Evolutionary conservation across 495 filamentous ascomycete genomes (phyloP), one percentile per base, ranked within the genome.

Genomic region (Polyplosphaeria fusca): DNA sequence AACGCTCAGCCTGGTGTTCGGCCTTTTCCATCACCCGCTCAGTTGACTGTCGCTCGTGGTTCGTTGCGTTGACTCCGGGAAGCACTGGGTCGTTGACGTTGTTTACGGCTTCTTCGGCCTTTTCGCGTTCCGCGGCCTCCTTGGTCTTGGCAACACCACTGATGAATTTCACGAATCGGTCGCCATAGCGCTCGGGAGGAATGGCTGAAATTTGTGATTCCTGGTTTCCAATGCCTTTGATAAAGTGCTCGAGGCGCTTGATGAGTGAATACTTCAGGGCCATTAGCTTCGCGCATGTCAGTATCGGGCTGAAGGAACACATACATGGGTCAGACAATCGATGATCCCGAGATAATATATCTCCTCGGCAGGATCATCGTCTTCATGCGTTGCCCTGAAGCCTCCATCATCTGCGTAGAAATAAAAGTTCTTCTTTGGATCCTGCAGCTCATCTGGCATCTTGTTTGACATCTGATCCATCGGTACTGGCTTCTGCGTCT

Each of bases 271-370:
- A 96, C 87, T 92, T 53, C 72, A 22, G 27, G 12, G 30, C n/a
- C 5, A 20, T 42, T 42, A 42, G 39, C 7, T 35, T 7, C 20
- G 19, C 19, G 19, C 39, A 9, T 19, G 5, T 42, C 39, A 7
- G 39, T 11, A 13, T 7, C 30, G 7, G 30, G 58, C 16, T 1
- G 14, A 65, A 60, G 37, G 64, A 35, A 45, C 56, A 59, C 86
- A 79, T 76, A 93, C 89, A 72, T 96, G 89, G 35, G 93, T 99
- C 67, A 99, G 73, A 69, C 92, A 97, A 71, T 97, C 94, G 67
- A 97, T 97, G 58, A 99, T 93, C 11, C 93, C 93, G 5, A 99
- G 80, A 68, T 97, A 99, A 65, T 97, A 99, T 27, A 99, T 90
- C 72, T 95, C 89, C 51, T 96, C 90, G 1, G 84, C 91, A 5